Evolutionary conservation across 495 filamentous ascomycete species (phyloP), one percentile per base, ranked within the genome.

Genomic region (Ascodesmis nigricans): DNA sequence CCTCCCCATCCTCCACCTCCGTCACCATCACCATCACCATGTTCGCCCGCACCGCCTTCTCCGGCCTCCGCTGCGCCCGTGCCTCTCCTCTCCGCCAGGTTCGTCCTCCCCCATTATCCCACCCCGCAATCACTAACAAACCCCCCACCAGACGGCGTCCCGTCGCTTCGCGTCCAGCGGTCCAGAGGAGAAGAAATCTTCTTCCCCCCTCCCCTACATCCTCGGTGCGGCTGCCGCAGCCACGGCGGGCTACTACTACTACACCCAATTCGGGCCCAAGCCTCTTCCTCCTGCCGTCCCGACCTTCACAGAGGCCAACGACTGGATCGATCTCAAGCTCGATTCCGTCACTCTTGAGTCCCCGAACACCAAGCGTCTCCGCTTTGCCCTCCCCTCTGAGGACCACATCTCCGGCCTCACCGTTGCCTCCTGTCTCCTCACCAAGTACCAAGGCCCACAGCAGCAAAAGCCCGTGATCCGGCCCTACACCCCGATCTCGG

Each of bases 401-500:
- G 73, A 93, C 51, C 66, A 73, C 55, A 72, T 90, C 29, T 77
- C 73, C 37, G 87, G 87, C 33, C 55, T 97, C 41, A 55, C 63
- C 19, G 59, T 91, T 42, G 69, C 90, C 31, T 91, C 73, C 67
- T 42, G 80, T 29, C 53, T 97, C 31, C 58, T 97, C 43, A 78
- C 83, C 38, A 87, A 82, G 57, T 91, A 70, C 63, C 74, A 90
- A 54, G 69, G 74, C 8, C 64, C 61, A 9, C 72, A 69, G 36
- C 68, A 64, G 46, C 71, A 78, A 48, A 95, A 97, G 64, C 67
- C 74, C 28, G 69, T 77, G 5, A 65, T 97, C 31, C 63, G 87
- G 25, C 87, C 87, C 4, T 97, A 97, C 60, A 97, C 87, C 6
- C 87, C 87, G 16, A 64, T 72, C 42, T 87, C 67, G 50, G 81